phyloP scores from a whole-genome alignment of 148 eudicot genomes.

The Rhododendron henanense region DNA sequence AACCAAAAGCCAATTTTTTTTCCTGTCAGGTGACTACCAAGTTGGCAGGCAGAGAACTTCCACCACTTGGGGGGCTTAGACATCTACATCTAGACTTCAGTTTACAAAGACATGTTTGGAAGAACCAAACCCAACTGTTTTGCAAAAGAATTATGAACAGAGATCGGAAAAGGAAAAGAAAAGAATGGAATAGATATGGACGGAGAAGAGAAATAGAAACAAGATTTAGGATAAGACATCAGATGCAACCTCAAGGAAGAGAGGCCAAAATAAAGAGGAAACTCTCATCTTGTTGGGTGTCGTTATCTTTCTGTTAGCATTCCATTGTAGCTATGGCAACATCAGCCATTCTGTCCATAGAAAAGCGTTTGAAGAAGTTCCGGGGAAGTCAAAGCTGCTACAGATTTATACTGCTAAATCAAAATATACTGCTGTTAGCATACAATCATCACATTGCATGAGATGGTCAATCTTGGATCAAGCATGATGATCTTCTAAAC shows the following conservation, averaged over 20 bases:
- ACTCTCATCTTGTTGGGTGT: conserved; percentile 1
- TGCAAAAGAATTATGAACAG: conserved; percentile 18
- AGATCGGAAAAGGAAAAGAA: not conserved
- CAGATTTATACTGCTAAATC: conserved; percentile 55
- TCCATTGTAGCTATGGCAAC: not conserved
- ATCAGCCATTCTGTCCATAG: conserved; percentile 23
- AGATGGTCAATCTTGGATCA: not conserved
- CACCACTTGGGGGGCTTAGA: conserved; percentile 5
- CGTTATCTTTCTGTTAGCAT: conserved; percentile 9
- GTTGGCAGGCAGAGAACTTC: conserved; percentile 4
- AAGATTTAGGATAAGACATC: conserved; percentile 21
- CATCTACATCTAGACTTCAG: not conserved
- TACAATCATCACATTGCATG: not conserved
- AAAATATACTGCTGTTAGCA: not conserved
- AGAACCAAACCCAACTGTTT: conserved; percentile 21
- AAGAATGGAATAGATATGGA: not conserved
- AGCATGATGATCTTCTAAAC: not conserved
- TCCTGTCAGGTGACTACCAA: not conserved
- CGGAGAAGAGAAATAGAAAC: not conserved
- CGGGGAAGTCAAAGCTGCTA: conserved; percentile 58
- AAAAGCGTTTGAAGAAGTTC: conserved; percentile 54
- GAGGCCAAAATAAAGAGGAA: conserved; percentile 2
- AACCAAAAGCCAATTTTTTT: not conserved
- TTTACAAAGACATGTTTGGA: conserved; percentile 18
- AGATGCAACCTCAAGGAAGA: conserved; percentile 19